phyloP scores from a whole-genome alignment of 345 rosid species.

The Schrenkiella parvula region DNA sequence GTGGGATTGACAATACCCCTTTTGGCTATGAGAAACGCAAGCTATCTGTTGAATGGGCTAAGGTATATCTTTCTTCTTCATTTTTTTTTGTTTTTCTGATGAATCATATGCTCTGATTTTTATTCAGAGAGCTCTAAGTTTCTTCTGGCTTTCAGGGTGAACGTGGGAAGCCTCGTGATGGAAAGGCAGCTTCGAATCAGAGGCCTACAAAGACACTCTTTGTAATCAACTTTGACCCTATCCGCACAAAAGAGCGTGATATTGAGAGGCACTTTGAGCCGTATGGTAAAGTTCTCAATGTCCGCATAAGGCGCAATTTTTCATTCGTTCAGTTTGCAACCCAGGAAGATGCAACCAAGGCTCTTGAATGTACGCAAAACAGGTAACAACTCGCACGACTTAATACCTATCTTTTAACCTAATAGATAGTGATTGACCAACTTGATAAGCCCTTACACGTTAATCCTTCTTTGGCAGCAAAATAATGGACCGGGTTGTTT shows the following conservation, averaged over 20 bases:
- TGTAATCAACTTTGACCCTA: constrained; percentile 80
- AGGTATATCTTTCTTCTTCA: constrained; percentile 36
- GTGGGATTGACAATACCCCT: constrained; percentile 54
- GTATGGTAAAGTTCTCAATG: constrained; percentile 68
- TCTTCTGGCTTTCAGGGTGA: constrained; percentile 51
- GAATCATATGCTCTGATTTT: background rate
- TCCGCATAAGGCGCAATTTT: constrained; percentile 69
- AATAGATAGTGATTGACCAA: background rate
- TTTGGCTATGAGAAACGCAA: constrained; percentile 75
- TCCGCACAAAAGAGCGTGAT: constrained; percentile 65
- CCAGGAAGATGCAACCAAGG: constrained; percentile 82
- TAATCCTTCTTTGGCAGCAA: constrained; percentile 43
- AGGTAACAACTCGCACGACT: constrained; percentile 31
- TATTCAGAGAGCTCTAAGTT: background rate
- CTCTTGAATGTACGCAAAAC: constrained; percentile 72
- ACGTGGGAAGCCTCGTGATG: constrained; percentile 68
- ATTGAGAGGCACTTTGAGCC: constrained; percentile 74
- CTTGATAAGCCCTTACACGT: background rate
- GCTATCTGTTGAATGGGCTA: constrained; percentile 87
- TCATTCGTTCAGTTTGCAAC: constrained; percentile 80
- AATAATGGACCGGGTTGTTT: constrained; percentile 68
- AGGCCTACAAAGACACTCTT: constrained; percentile 89
- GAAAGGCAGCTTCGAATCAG: constrained; percentile 43
- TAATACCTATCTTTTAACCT: background rate
- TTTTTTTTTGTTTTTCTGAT: background rate